A percentile compares a stretch with the other conserved stretches of the same genome.
Conservation (phyloP, 768 basidiomycete species). For the Phanerochaete carnosa region DNA sequence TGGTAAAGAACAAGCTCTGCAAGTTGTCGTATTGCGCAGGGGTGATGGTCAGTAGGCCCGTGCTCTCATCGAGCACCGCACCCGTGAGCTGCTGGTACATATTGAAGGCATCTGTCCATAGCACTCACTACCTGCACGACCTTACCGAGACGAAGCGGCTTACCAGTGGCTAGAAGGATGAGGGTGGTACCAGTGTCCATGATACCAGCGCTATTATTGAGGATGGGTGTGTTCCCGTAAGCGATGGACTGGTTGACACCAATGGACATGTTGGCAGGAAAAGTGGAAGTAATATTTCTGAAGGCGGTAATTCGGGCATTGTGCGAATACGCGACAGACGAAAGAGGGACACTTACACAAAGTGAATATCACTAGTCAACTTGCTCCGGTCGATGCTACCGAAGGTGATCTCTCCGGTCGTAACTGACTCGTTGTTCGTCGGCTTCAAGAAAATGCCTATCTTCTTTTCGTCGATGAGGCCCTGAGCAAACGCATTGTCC, state of each 20-base stretch:
- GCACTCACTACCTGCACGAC: background rate
- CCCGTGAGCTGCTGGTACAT: conserved; percentile 43
- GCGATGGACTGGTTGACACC: conserved; percentile 13
- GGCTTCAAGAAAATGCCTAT: conserved; percentile 51
- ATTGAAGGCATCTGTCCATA: conserved; percentile 42
- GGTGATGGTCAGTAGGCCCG: conserved; percentile 17
- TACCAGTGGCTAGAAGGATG: conserved; percentile 23
- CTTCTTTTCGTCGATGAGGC: conserved; percentile 36
- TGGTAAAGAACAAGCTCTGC: conserved; percentile 19
- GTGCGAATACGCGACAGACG: background rate
- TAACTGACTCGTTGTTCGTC: conserved; percentile 26
- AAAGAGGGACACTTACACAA: conserved; percentile 20
- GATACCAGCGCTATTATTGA: conserved; percentile 20
- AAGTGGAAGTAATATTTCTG: conserved; percentile 11
- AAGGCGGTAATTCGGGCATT: background rate
- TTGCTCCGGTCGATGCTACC: conserved; percentile 12
- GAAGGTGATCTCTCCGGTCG: conserved; percentile 20
- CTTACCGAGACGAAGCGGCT: conserved; percentile 20
- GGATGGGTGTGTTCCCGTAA: conserved; percentile 16
- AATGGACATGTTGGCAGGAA: conserved; percentile 10
- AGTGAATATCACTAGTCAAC: conserved; percentile 18
- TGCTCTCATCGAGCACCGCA: conserved; percentile 17
- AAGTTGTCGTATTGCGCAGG: conserved; percentile 18
- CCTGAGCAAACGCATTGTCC: conserved; percentile 45
- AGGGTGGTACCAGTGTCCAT: conserved; percentile 33